phyloP scores from a whole-genome alignment of 768 basidiomycete genomes.

The Calvatia gigantea region DNA sequence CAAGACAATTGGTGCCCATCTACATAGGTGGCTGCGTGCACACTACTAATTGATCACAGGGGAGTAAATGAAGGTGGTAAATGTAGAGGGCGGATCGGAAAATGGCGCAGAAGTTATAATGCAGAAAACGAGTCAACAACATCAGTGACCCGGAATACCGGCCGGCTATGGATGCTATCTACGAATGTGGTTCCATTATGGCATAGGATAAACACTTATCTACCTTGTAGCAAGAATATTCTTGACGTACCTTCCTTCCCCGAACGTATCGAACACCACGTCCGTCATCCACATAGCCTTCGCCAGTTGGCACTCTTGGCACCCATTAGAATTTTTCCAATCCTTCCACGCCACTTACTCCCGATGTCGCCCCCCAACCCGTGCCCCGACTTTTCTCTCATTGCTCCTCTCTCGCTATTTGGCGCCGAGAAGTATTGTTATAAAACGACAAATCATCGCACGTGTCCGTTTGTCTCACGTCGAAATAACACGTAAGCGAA shows the following conservation, averaged over 20 bases:
- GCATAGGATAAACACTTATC: no score
- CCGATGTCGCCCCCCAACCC: slow-evolving; percentile 11
- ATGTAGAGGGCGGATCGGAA: no score
- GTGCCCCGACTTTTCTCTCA: slow-evolving; percentile 16
- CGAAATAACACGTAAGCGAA: slow-evolving; percentile 13
- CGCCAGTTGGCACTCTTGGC: background rate
- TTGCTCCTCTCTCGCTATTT: slow-evolving; percentile 16
- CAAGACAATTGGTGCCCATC: no score
- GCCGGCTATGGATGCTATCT: no score
- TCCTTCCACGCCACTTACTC: background rate
- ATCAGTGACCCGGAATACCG: no score
- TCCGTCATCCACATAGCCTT: background rate
- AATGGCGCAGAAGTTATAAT: no score
- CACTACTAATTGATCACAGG: no score
- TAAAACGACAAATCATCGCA: slow-evolving; percentile 47
- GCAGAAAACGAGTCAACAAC: no score
- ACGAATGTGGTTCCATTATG: no score
- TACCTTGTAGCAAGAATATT: background rate
- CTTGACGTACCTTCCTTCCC: background rate
- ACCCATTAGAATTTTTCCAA: background rate
- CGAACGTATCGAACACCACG: background rate
- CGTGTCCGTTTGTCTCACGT: slow-evolving; percentile 29
- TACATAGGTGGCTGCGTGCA: no score
- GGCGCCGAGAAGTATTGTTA: slow-evolving; percentile 46
- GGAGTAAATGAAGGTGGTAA: no score